Evolutionary conservation across 2,329 filamentous ascomycete species (phyloP), one percentile per base, ranked within the genome.

Genomic region (Fusarium begoniae): DNA sequence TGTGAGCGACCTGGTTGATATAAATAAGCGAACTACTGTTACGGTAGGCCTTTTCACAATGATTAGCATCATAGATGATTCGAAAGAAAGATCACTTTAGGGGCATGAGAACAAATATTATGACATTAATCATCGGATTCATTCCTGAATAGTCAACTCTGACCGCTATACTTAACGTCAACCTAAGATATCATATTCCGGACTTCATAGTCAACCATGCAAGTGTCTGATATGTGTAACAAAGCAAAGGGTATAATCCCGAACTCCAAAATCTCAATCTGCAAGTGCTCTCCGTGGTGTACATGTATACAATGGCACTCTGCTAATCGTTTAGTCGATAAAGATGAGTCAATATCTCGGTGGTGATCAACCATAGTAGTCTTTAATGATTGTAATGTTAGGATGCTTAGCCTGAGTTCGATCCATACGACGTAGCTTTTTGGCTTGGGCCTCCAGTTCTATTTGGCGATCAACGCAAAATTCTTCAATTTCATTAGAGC

Each of bases 391-490:
- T 53, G 30, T 9, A 20, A 53, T 37, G 13, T 20, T 26, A n/a
- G 43, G 56, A 12, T 51, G 24, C 51, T 51, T 70, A 20, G 48
- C 40, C 28, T 57, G 59, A 28, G 51, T 69, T 32, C 56, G 57
- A 6, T 66, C 63, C 17, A 69, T 45, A 17, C 68, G 66, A 24
- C 47, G 35, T 41, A 69, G 13, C 41, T 32, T 72, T 18, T 28
- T 47, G 6, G 70, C 65, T 47, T 73, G 64, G 2, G 56, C 40
- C 6, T 58, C 65, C 22, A 74, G 60, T 22, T 62, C 51, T 26
- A 35, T 48, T 22, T 64, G 61, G 15, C 50, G 56, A 11, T 57
- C 63, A 13, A 20, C 12, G 28, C 56, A 69, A 38, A 51, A 24
- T 18, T 55, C 37, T 30, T 51, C 44, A 6, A 64, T 56, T 6